Base-by-base conservation (phyloP, 2,329 filamentous ascomycete genomes). In the Cytospora paraplurivora region DNA sequence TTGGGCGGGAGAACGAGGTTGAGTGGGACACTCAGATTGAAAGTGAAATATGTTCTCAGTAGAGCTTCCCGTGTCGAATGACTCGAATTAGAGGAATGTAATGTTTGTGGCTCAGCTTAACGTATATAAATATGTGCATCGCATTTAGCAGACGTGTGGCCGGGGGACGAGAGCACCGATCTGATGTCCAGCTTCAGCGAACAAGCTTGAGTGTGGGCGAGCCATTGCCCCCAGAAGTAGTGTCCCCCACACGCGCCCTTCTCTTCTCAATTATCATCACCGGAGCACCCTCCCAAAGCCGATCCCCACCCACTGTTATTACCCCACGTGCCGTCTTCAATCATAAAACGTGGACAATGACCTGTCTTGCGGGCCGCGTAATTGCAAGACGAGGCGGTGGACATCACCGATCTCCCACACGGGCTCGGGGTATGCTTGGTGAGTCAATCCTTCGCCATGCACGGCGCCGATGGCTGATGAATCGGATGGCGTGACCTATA, bases 401-500 rank as follows among this genome's bases (percentile, higher is more conserved):
- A 21, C 5, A 5, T 19, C 41, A 47, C n/a, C 11, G 2, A 11
- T 47, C 7, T 50, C 19, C 8, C 5, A 5, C 38, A 33, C 32
- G 47, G 8, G 12, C 50, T 35, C 13, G 50, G 33, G 11, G 15
- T 5, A 7, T 38, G 15, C 7, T 19, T n/a, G 27, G 19, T 8
- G 38, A 11, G 15, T 37, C 8, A 13, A n/a, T n/a, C n/a, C 15
- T 1, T 1, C 13, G 19, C 33, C 17, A 1, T 51, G 51, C 37
- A 38, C 47, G 19, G n/a, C 11, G 19, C 38, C 33, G 21, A 13
- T 52, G 41, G 38, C n/a, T 34, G 21, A 52, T 6, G 15, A 17
- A 8, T 38, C 37, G 19, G 19, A 37, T 19, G 4, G 41, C 38
- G 10, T 12, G 33, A 41, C 47, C 84, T 81, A 92, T 78, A 90